phyloP scores from a whole-genome alignment of 345 rosid species.

The Populus deltoides region DNA sequence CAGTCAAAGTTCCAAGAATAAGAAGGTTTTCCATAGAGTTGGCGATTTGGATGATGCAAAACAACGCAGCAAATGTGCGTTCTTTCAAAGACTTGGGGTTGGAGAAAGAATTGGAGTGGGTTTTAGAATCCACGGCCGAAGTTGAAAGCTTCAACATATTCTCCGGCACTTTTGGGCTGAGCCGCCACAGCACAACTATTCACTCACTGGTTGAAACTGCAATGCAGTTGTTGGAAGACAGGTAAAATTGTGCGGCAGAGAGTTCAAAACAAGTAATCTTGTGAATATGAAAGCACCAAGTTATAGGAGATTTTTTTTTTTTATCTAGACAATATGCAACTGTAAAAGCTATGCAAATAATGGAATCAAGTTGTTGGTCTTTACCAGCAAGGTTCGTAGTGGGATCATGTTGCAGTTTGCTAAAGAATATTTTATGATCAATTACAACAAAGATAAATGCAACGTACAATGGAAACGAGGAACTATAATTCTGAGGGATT shows the following conservation, averaged over 20 bases:
- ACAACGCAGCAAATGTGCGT: slow-evolving; percentile 27
- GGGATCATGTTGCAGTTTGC: background rate
- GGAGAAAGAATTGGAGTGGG: slow-evolving; percentile 53
- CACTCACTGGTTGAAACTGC: slow-evolving; percentile 55
- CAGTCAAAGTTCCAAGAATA: slow-evolving; percentile 72
- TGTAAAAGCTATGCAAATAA: background rate
- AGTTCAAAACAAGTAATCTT: background rate
- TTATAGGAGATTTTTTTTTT: background rate
- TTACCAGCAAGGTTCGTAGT: background rate
- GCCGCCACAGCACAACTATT: slow-evolving; percentile 60
- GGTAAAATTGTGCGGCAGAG: background rate
- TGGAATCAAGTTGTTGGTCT: background rate
- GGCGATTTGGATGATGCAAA: slow-evolving; percentile 77
- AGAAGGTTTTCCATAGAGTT: slow-evolving; percentile 76
- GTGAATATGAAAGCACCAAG: background rate
- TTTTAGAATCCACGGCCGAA: slow-evolving; percentile 71
- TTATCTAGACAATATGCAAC: background rate
- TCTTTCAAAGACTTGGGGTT: slow-evolving; percentile 45
- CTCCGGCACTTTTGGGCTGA: slow-evolving; percentile 69
- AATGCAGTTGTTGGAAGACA: background rate
- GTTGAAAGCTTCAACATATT: slow-evolving; percentile 74
- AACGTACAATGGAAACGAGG: background rate
- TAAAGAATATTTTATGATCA: no score
- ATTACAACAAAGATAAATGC: background rate
- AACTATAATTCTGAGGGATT: background rate